These are phyloP conservation scores for Clavariopsis aquatica DNA, from an alignment of 495 filamentous ascomycete species.

Conservation along the genomic window DNA sequence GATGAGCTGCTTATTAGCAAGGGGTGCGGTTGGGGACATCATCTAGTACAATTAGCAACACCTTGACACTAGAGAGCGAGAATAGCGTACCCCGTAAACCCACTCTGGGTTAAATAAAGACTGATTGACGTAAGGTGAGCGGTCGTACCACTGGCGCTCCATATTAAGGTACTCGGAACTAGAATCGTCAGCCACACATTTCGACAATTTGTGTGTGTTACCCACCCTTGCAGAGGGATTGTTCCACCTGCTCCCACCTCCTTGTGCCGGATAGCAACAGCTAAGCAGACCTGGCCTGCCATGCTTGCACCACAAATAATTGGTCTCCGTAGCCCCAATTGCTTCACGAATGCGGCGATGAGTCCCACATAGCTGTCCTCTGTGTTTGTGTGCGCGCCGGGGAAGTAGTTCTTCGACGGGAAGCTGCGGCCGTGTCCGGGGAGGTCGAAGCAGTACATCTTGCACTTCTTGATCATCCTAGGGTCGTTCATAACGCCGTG, in stretches of 20 bases:
- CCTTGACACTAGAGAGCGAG: too few relatives aligned
- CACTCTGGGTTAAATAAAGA: slow-evolving; percentile 49
- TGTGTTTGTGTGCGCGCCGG: slow-evolving; percentile 47
- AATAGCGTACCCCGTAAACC: slow-evolving; percentile 44
- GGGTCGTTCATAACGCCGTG: slow-evolving; percentile 48
- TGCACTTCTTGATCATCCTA: slow-evolving; percentile 43
- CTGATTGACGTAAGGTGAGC: slow-evolving; percentile 41
- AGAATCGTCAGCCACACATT: slow-evolving; percentile 1
- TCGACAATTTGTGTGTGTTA: background rate
- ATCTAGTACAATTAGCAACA: slow-evolving; percentile 27
- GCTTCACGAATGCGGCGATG: slow-evolving; percentile 45
- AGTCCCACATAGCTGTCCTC: slow-evolving; percentile 48
- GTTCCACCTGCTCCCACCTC: slow-evolving; percentile 48
- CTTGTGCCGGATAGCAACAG: slow-evolving; percentile 41
- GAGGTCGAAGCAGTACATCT: slow-evolving; percentile 48
- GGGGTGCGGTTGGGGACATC: slow-evolving; percentile 45
- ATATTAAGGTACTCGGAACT: slow-evolving; percentile 41
- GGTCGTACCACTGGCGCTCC: slow-evolving; percentile 38
- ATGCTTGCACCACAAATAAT: slow-evolving; percentile 50
- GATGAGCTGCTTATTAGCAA: slow-evolving; percentile 45
- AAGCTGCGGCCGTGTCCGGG: slow-evolving; percentile 47
- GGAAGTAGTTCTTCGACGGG: slow-evolving; percentile 40
- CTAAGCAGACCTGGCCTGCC: slow-evolving; percentile 50
- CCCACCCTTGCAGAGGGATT: slow-evolving; percentile 45
- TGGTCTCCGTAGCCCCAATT: slow-evolving; percentile 43